Percentiles rank a stretch among this genome's conserved stretches.
phyloP scores from a whole-genome alignment of 768 basidiomycete species.

The Xerocomus brunneocitrinus region DNA sequence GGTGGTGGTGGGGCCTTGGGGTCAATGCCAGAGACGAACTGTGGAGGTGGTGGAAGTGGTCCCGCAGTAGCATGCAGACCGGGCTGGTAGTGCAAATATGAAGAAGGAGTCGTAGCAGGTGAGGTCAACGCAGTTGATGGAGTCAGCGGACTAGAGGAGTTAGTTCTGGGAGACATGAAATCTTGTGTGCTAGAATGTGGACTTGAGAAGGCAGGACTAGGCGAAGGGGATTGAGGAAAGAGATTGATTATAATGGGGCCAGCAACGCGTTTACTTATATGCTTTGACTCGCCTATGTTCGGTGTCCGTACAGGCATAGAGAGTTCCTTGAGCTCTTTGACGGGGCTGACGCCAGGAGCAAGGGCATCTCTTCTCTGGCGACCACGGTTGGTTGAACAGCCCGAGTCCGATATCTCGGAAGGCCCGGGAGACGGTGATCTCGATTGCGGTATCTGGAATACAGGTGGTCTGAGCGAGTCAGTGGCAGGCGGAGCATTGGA shows the following conservation, averaged over 20 bases:
- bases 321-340: slow-evolving; percentile 23
- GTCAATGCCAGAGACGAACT: slow-evolving; percentile 48
- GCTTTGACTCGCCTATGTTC: slow-evolving; percentile 57
- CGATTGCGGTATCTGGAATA: slow-evolving; percentile 36
- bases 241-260: slow-evolving; percentile 56
- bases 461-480: slow-evolving; percentile 33
- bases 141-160: slow-evolving; percentile 21
- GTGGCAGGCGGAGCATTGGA: slow-evolving; percentile 26
- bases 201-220: slow-evolving; percentile 27
- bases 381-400: slow-evolving; percentile 24
- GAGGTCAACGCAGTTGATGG: slow-evolving; percentile 28
- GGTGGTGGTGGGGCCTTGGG: slow-evolving; percentile 49
- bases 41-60: slow-evolving; percentile 67
- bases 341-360: slow-evolving; percentile 28
- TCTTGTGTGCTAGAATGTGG: slow-evolving; percentile 25
- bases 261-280: slow-evolving; percentile 56
- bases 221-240: slow-evolving; percentile 31
- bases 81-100: slow-evolving; percentile 60
- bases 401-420: slow-evolving; percentile 31
- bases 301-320: slow-evolving; percentile 46
- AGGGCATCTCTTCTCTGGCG: slow-evolving; percentile 34
- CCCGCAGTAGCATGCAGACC: slow-evolving; percentile 69
- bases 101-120: slow-evolving; percentile 27
- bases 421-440: slow-evolving; percentile 30
- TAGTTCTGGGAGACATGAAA: slow-evolving; percentile 25